Evolutionary conservation across 2,329 filamentous ascomycete species (phyloP).

Genomic region (Macrophomina phaseolina): DNA sequence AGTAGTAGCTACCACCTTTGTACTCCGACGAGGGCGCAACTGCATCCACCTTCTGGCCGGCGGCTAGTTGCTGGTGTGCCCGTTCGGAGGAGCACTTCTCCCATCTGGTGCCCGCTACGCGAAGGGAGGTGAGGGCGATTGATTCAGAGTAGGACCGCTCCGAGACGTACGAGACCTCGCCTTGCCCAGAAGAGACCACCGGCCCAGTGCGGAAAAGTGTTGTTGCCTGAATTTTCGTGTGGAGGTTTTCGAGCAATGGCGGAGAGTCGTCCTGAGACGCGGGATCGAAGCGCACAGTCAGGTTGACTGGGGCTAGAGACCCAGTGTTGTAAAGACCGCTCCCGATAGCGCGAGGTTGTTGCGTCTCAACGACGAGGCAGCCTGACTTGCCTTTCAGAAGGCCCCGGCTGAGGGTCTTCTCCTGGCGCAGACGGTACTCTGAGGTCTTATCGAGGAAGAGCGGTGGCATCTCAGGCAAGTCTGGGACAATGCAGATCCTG

Average conservation of each 20-base stretch:
- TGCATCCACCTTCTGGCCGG: background rate
- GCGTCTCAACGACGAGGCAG: background rate
- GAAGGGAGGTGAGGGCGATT: background rate
- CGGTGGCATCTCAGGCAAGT: background rate
- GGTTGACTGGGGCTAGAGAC: background rate
- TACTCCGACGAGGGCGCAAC: conserved; percentile 2
- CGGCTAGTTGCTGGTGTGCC: background rate
- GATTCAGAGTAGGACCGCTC: background rate
- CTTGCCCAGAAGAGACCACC: background rate
- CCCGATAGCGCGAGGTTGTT: background rate
- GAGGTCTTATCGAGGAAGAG: background rate
- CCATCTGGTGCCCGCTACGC: background rate
- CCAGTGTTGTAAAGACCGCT: background rate
- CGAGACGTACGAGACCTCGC: too few relatives aligned
- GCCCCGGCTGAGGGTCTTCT: background rate
- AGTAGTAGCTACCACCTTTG: background rate
- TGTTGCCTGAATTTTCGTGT: background rate
- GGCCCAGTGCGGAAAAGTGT: background rate
- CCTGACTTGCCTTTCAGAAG: background rate
- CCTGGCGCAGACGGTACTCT: conserved; percentile 15
- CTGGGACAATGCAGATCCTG: background rate
- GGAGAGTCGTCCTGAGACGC: background rate
- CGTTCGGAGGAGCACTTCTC: background rate
- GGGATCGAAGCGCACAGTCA: background rate
- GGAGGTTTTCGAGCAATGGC: background rate